Base-by-base conservation (phyloP, 768 basidiomycete species). In the Boletus eberwhitei region DNA sequence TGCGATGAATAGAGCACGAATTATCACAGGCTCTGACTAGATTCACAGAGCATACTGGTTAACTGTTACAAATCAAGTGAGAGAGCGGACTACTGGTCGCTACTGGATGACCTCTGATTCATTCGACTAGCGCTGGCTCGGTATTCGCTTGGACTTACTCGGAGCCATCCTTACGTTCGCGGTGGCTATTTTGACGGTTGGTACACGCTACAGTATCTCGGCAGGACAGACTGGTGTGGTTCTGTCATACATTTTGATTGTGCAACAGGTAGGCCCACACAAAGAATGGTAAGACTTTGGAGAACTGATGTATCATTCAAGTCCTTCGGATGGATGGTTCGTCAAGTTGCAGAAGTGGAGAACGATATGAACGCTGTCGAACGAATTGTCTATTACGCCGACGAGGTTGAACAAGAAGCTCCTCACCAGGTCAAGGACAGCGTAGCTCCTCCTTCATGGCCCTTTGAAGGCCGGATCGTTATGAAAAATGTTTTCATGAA, bases 341-440 rank as follows among this genome's bases (percentile, higher is more conserved):
- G 87, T 9, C 88, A 90, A 70, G 79, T 77, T 37, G 85, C 88
- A 3, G 93, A 95, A 67, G 86, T 94, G 12, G 93, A 96, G 70
- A 96, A 97, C 69, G 82, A 94, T 70, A 93, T 95, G 90, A 93
- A 93, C 67, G 83, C 85, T n/a, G 88, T 90, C 8, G 89, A 91
- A 67, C 86, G 94, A 24, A 77, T 98, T 17, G 74, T 92, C 4
- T 82, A 93, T 66, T 97, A 97, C 63, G 85, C 87, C 39, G 79
- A 80, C 19, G 79, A 84, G 29, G 75, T 97, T 17, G 91, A 93
- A 66, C 88, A 93, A 67, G 93, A 95, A 70, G 81, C 87, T 2
- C 79, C 87, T 1, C 83, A 88, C 61, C 78, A 85, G 38, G 69
- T 87, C 17, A 77, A 83, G 0, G 85, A 84, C 16, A 75, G 68